phyloP scores from a whole-genome alignment of 768 basidiomycete species.

The Boletus subcaerulescens region DNA sequence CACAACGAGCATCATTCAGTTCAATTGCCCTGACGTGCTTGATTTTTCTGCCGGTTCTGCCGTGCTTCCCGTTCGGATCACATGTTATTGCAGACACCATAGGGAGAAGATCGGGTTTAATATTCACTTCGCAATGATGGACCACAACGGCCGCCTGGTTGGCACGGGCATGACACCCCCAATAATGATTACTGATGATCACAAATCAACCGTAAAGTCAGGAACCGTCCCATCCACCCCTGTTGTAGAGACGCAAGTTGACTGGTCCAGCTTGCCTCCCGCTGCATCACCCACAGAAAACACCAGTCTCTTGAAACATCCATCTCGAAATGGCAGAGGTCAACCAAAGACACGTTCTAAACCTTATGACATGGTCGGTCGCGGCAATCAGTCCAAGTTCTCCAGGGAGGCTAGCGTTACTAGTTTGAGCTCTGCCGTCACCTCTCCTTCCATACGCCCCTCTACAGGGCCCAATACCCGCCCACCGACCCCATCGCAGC shows the following conservation, averaged over 20 bases:
- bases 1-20: constrained; percentile 85
- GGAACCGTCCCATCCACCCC: constrained; percentile 29
- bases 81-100: constrained; percentile 98
- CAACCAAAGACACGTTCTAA: constrained; percentile 59
- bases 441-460: constrained; percentile 37
- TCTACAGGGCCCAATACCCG: constrained; percentile 35
- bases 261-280: constrained; percentile 46
- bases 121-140: constrained; percentile 83
- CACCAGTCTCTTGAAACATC: constrained; percentile 48
- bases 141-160: constrained; percentile 73
- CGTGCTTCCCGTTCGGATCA: constrained; percentile 89
- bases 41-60: constrained; percentile 87
- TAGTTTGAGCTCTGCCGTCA: constrained; percentile 48
- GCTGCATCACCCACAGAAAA: constrained; percentile 26
- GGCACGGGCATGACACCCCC: constrained; percentile 81
- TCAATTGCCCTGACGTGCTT: constrained; percentile 89
- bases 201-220: constrained; percentile 67
- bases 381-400: constrained; percentile 39
- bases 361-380: constrained; percentile 54
- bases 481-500: constrained; percentile 30
- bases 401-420: constrained; percentile 56
- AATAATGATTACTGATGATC: constrained; percentile 99
- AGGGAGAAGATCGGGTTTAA: constrained; percentile 95
- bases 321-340: constrained; percentile 42
- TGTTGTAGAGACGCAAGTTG: constrained; percentile 40